Evolutionary conservation across 2,329 filamentous ascomycete genomes (phyloP).

Genomic region (Alternaria ethzedia): DNA sequence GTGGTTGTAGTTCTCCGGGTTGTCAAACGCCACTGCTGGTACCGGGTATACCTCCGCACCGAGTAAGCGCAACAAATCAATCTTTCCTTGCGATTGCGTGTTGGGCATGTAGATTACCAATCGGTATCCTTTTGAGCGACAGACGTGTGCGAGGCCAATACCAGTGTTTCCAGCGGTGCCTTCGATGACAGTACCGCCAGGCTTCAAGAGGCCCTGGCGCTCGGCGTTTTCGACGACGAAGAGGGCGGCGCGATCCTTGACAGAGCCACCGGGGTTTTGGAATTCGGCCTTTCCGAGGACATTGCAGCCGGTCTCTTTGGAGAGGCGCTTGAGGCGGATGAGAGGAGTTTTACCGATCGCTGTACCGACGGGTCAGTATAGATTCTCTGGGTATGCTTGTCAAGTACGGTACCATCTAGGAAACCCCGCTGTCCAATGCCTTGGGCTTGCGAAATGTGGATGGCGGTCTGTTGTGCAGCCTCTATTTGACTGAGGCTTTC

Average conservation of each 20-base stretch:
- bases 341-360: slow-evolving; percentile 98
- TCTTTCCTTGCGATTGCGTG: slow-evolving; percentile 97
- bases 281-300: slow-evolving; percentile 97
- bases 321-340: slow-evolving; percentile 86
- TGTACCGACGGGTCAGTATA: slow-evolving; percentile 46
- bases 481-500: slow-evolving; percentile 56
- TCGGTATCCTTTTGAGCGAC: slow-evolving; percentile 87
- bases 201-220: slow-evolving; percentile 78
- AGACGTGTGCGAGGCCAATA: slow-evolving; percentile 96
- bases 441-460: slow-evolving; percentile 80
- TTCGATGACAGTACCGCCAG: slow-evolving; percentile 94
- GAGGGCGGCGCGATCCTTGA: slow-evolving; percentile 95
- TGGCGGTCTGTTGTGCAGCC: slow-evolving; percentile 64
- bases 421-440: slow-evolving; percentile 76
- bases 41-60: slow-evolving; percentile 97
- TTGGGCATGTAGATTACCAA: slow-evolving; percentile 99
- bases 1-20: slow-evolving; percentile 97
- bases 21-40: slow-evolving; percentile 92
- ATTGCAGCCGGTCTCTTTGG: slow-evolving; percentile 89
- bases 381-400: not conserved
- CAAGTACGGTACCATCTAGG: slow-evolving; percentile 71
- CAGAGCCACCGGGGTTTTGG: slow-evolving; percentile 94
- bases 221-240: slow-evolving; percentile 95
- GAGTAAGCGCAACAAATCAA: slow-evolving; percentile 87
- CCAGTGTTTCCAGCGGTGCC: slow-evolving; percentile 98